Evolutionary conservation across 2,329 filamentous ascomycete species (phyloP), one percentile per base, ranked within the genome.

Genomic region (Ophiognomonia clavigignenti-juglandacearum): DNA sequence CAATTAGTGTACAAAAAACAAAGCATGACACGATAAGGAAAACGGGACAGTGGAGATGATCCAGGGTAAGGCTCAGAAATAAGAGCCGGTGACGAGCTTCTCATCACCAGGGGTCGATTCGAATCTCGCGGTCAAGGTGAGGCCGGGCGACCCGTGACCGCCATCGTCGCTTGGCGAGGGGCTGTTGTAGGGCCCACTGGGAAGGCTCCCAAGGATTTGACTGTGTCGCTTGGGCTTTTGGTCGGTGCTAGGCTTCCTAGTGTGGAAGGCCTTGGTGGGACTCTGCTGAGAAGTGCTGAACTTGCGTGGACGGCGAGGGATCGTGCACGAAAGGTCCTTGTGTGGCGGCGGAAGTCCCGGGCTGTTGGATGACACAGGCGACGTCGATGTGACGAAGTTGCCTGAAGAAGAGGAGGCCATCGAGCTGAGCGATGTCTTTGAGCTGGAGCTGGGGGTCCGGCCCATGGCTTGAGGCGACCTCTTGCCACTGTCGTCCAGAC

Each of bases 251-350:
- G 38, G 36, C 46, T 52, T 52, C 18, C 41, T 47, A 6, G 46
- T 43, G 27, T 47, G 43, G n/a, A 26, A 43, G n/a, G 35, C 37
- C 27, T 49, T 52, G 38, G 41, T 37, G 6, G 49, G 49, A 38
- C 46, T 52, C 39, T 45, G 37, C 36, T 45, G 45, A n/a, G 49
- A 49, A 5, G 49, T 52, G 46, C 49, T 52, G 35, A 52, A 52
- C 42, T 52, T 52, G 19, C 49, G 36, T 4, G 49, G 49, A 9
- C 49, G 22, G 20, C 36, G 29, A 11, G 49, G 49, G 1, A 43
- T 38, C 2, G 35, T 11, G 23, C 32, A 32, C 3, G 27, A 34
- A 20, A 46, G 38, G 27, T 52, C 45, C 34, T 49, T 48, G 9
- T 41, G 38, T 4, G 49, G 27, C 22, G 22, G 16, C 6, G 49